A percentile compares a stretch with the other conserved stretches of the same genome.
These are phyloP conservation scores for Rutstroemia sp. DNA, from an alignment of 2,329 filamentous ascomycete species.

Conservation along the genomic window DNA sequence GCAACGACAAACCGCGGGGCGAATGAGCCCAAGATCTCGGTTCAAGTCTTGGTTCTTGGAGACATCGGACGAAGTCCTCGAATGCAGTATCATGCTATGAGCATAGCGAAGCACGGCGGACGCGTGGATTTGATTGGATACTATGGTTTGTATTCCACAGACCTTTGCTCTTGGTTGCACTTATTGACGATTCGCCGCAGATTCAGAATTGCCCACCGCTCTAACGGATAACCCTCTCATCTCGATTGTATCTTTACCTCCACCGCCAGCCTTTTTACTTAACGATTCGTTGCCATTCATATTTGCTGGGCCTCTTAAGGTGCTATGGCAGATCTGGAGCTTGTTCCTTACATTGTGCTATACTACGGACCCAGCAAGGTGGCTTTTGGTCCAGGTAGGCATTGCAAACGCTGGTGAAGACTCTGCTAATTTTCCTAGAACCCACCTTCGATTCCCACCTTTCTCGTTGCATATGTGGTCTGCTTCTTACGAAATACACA, in stretches of 20 bases:
- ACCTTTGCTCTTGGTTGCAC: background rate
- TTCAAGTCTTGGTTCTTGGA: conserved; percentile 86
- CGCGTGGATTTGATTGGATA: conserved; percentile 85
- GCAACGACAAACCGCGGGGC: conserved; percentile 20
- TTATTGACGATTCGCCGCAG: conserved; percentile 34
- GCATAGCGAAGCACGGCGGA: conserved; percentile 75
- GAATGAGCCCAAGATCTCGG: conserved; percentile 36
- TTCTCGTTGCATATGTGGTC: conserved; percentile 65
- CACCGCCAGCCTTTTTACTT: conserved; percentile 59
- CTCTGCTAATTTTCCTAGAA: conserved; percentile 49
- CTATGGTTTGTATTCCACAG: conserved; percentile 45
- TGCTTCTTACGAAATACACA: conserved; percentile 72
- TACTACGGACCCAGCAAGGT: conserved; percentile 63
- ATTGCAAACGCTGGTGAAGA: background rate
- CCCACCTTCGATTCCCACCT: conserved; percentile 87
- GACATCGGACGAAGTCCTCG: conserved; percentile 93
- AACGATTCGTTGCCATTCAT: conserved; percentile 69
- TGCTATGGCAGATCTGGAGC: conserved; percentile 70
- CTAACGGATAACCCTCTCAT: conserved; percentile 63
- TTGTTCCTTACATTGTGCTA: conserved; percentile 70
- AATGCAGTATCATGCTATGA: conserved; percentile 97
- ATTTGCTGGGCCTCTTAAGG: conserved; percentile 73
- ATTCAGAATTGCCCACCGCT: conserved; percentile 75
- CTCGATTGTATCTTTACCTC: conserved; percentile 60
- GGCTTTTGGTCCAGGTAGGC: conserved; percentile 60